A percentile compares a stretch with the other conserved stretches of the same genome.
Conservation (phyloP, 1,139 yeast species). For the Casaregolazyma suthepensis region DNA sequence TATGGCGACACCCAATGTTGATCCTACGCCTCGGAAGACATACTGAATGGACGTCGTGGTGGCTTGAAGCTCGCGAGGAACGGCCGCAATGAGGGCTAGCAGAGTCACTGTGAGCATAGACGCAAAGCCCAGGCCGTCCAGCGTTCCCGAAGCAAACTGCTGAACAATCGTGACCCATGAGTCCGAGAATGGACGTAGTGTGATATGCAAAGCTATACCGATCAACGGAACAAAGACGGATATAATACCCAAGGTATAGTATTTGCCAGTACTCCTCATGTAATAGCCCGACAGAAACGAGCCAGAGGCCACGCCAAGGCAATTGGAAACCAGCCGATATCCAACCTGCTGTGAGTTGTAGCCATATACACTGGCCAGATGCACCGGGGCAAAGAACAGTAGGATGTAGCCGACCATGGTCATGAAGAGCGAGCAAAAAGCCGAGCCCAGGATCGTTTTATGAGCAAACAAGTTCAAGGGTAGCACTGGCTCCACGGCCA, state of each 20-base stretch:
- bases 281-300: slow-evolving; percentile 64
- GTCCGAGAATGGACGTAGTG: slow-evolving; percentile 1
- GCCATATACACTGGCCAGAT: slow-evolving; percentile 50
- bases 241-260: slow-evolving; percentile 45
- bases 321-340: slow-evolving; percentile 55
- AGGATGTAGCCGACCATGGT: slow-evolving; percentile 51
- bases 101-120: slow-evolving; percentile 60
- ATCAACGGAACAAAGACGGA: slow-evolving; percentile 42
- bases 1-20: slow-evolving; percentile 63
- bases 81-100: slow-evolving; percentile 60
- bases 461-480: slow-evolving; percentile 52
- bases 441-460: slow-evolving; percentile 57
- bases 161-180: slow-evolving; percentile 30
- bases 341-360: slow-evolving; percentile 58
- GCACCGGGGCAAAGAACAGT: slow-evolving; percentile 60
- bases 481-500: slow-evolving; percentile 61
- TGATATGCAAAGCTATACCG: slow-evolving; percentile 35
- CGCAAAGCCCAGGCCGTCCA: slow-evolving; percentile 54
- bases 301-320: slow-evolving; percentile 63
- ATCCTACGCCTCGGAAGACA: slow-evolving; percentile 68
- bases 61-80: slow-evolving; percentile 59
- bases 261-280: slow-evolving; percentile 65
- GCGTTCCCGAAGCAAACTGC: slow-evolving; percentile 44
- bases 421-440: slow-evolving; percentile 60
- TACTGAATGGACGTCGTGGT: slow-evolving; percentile 71